phyloP scores from a whole-genome alignment of 306 rosid genomes.

The Castanospermum australe region DNA sequence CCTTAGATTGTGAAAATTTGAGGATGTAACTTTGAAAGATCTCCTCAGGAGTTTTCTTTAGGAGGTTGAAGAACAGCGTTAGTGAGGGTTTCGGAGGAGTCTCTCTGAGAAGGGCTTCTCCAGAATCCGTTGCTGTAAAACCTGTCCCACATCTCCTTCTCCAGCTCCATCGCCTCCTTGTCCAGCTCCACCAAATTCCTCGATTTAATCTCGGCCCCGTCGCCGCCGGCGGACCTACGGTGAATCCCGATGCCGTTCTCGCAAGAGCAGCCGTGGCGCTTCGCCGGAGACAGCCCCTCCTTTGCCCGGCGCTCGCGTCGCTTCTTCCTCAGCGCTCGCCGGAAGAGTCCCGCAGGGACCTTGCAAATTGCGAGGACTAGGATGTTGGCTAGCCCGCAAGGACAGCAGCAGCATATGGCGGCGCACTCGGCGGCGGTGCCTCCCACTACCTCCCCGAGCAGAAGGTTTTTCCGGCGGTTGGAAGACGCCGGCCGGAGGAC shows the following conservation, averaged over 20 bases:
- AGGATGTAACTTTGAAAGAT: neutral
- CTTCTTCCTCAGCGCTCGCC: constrained; percentile 35
- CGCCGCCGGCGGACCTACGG: neutral
- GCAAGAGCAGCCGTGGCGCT: constrained; percentile 32
- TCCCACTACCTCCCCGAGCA: constrained; percentile 75
- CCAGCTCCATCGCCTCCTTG: constrained; percentile 62
- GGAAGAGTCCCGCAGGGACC: constrained; percentile 67
- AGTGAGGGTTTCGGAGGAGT: neutral
- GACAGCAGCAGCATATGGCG: constrained; percentile 82
- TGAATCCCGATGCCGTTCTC: constrained; percentile 38
- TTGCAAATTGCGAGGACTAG: constrained; percentile 62
- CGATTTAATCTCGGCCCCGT: neutral
- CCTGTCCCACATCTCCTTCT: constrained; percentile 89
- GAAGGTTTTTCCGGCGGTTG: constrained; percentile 35
- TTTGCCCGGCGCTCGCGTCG: constrained; percentile 20
- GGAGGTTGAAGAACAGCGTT: neutral
- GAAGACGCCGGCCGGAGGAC: constrained; percentile 23
- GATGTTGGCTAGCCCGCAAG: constrained; percentile 50
- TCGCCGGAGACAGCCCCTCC: constrained; percentile 25
- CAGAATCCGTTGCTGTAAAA: constrained; percentile 74
- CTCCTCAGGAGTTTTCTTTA: neutral
- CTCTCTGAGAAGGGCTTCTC: constrained; percentile 83
- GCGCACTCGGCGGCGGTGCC: constrained; percentile 72
- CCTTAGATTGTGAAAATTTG: neutral
- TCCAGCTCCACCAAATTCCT: constrained; percentile 38